Evolutionary conservation across 2,329 filamentous ascomycete genomes (phyloP), one percentile per base, ranked within the genome.

Genomic region (Epichloe gansuensis): DNA sequence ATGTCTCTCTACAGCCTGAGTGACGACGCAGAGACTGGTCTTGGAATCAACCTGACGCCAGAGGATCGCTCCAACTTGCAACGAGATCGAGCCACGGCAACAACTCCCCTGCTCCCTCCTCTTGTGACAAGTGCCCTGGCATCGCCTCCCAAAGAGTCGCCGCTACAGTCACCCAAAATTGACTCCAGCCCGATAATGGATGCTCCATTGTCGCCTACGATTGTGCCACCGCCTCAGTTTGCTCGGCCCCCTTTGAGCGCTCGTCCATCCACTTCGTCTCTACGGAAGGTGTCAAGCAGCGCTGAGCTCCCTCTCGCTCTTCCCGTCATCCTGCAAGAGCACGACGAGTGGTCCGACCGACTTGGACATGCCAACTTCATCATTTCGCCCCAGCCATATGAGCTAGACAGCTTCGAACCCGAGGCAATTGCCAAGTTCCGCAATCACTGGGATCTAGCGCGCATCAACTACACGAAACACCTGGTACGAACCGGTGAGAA

Each of bases 331-430:
- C 72, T 83, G 35, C 81, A 86, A 52, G 80, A 82, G 5, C 76
- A 83, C 48, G 89, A 95, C 64, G 82, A 85, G 59, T 96, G 91
- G 91, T 85, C 88, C 1, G 81, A 85, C 62, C 82, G 82, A 53
- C 80, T 97, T 13, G 91, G 91, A 31, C 91, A 97, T 65, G 91
- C 91, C 58, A 95, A 97, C 71, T 96, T 94, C 66, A 91, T 81
- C 61, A 94, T 97, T 60, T 72, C 80, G 23, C 91, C 91, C 0
- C 80, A 84, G 64, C 91, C 91, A 0, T 95, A 95, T 63, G 68
- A 80, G 8, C 85, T 88, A 0, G 76, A 82, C 15, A 64, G 64
- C 3, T 80, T 80, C 56, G 81, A 85, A 58, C 63, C 83, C 9
- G 75, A 78, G 4, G 65, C 73, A 1, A 68, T 81, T 28, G 77